Evolutionary conservation across 2,329 filamentous ascomycete species (phyloP).

Genomic region (Mycogone perniciosa): DNA sequence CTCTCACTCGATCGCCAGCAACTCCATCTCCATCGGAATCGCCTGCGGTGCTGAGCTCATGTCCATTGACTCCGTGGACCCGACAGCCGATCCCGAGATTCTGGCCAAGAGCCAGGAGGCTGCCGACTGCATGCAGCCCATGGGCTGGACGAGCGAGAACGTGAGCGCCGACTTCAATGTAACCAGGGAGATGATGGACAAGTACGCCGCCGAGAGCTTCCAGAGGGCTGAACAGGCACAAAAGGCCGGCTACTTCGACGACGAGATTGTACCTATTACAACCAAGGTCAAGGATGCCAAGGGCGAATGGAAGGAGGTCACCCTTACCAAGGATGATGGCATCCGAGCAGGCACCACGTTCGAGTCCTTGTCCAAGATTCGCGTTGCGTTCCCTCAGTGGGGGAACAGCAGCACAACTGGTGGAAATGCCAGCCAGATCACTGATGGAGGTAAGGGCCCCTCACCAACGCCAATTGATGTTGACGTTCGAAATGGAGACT

Average conservation of each 20-base stretch:
- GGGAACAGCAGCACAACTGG: slow-evolving; percentile 72
- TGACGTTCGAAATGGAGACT: slow-evolving; percentile 19
- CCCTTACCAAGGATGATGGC: slow-evolving; percentile 80
- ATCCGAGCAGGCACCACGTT: slow-evolving; percentile 84
- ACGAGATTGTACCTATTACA: slow-evolving; percentile 87
- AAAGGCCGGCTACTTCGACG: slow-evolving; percentile 83
- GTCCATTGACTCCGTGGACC: slow-evolving; percentile 61
- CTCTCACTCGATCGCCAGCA: slow-evolving; percentile 73
- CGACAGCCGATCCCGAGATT: slow-evolving; percentile 73
- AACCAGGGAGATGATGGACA: slow-evolving; percentile 71
- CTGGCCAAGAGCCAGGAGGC: slow-evolving; percentile 67
- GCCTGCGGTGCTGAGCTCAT: slow-evolving; percentile 87
- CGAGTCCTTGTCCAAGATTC: slow-evolving; percentile 76
- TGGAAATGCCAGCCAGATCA: slow-evolving; percentile 91
- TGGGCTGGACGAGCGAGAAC: slow-evolving; percentile 98
- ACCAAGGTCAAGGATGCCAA: slow-evolving; percentile 79
- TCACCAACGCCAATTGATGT: too few relatives aligned
- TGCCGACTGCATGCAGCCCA: slow-evolving; percentile 82
- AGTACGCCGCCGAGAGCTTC: slow-evolving; percentile 82
- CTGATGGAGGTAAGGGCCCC: slow-evolving; percentile 55
- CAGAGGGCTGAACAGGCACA: slow-evolving; percentile 82
- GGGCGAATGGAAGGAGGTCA: slow-evolving; percentile 70
- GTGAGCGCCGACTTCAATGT: slow-evolving; percentile 88
- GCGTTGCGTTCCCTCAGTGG: slow-evolving; percentile 84
- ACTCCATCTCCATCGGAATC: slow-evolving; percentile 80